Percentiles rank a stretch among this genome's conserved stretches.
Conservation (phyloP, 306 rosid species). For the Trifolium dubium region DNA sequence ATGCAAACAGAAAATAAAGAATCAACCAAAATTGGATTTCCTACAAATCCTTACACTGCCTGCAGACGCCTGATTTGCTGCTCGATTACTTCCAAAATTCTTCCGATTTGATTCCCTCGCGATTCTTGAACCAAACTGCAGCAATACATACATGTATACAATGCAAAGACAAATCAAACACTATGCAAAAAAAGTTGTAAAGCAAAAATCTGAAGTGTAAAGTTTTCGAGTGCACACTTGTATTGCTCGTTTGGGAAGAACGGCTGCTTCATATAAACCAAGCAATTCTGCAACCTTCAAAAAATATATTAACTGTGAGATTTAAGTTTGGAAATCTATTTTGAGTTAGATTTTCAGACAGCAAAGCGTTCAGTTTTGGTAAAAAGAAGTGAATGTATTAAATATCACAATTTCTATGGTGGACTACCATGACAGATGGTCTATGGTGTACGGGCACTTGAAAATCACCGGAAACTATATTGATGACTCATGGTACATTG, state of each 20-base stretch:
- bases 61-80: conserved; percentile 94
- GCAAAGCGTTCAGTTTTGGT: conserved; percentile 10
- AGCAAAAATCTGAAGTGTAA: conserved; percentile 21
- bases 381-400: conserved; percentile 19
- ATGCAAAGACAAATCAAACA: conserved; percentile 37
- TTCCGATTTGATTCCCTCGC: conserved; percentile 91
- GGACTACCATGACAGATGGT: neutral
- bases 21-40: conserved; percentile 44
- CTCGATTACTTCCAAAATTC: conserved; percentile 92
- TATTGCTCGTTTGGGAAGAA: conserved; percentile 94
- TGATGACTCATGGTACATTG: neutral
- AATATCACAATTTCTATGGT: neutral
- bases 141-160: conserved; percentile 30
- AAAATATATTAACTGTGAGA: conserved; percentile 36
- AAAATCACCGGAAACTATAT: neutral
- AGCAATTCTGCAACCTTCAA: conserved; percentile 83
- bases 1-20: neutral
- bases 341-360: neutral
- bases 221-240: conserved; percentile 62
- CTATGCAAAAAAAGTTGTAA: conserved; percentile 14
- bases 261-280: conserved; percentile 87
- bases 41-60: conserved; percentile 77
- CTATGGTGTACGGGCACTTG: neutral
- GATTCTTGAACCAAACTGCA: conserved; percentile 96
- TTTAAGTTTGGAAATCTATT: conserved; percentile 12